A percentile compares a stretch with the other conserved stretches of the same genome.
Evolutionary conservation across 2,329 filamentous ascomycete genomes (phyloP).

Genomic region (Emmonsiellopsis sp.): DNA sequence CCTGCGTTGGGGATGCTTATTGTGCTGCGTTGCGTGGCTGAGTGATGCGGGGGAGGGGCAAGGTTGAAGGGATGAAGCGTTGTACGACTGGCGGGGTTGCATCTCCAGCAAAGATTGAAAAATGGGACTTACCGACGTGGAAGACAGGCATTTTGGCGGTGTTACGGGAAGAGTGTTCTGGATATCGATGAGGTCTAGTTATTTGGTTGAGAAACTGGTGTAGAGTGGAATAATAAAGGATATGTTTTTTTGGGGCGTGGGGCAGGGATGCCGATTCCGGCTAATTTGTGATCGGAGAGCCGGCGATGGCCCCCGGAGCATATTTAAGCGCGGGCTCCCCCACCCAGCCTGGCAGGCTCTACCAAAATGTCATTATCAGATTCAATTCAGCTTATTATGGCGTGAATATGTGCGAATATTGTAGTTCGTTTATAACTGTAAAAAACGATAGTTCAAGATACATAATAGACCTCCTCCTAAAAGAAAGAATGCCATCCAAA

Average conservation of each 20-base stretch:
- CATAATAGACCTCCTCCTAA: too few species aligned
- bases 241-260: background rate
- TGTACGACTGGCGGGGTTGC: too few species aligned
- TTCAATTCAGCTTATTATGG: background rate
- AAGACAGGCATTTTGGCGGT: slow-evolving; percentile 29
- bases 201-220: background rate
- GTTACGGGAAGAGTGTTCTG: background rate
- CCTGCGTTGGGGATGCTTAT: too few species aligned
- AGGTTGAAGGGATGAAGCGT: too few species aligned
- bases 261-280: background rate
- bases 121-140: slow-evolving; percentile 27
- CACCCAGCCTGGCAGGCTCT: too few species aligned
- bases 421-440: too few species aligned
- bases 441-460: too few species aligned
- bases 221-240: background rate
- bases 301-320: background rate
- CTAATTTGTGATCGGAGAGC: background rate
- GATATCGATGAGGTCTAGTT: background rate
- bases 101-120: background rate
- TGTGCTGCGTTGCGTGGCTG: too few species aligned
- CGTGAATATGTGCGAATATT: background rate
- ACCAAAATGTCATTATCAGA: background rate
- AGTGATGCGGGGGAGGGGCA: too few species aligned
- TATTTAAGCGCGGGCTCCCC: background rate
- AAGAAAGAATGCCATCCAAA: too few species aligned